phyloP scores from a whole-genome alignment of 192 early-diverging fungal species.

The Backusella liffmaniae region DNA sequence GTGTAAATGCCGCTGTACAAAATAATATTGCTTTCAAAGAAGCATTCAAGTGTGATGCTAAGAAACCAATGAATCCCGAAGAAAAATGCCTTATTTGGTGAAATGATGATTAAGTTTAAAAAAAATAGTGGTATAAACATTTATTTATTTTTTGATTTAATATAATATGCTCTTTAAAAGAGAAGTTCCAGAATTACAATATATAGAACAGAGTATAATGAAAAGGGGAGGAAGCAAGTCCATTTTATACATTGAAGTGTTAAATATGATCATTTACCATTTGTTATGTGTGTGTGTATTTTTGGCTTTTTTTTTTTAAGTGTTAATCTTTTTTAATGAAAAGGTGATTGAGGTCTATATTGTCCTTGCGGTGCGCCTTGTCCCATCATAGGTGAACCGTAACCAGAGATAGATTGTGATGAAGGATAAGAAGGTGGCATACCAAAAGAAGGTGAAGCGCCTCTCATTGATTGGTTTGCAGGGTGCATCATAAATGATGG shows the following conservation, averaged over 20 bases:
- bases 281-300: neutral
- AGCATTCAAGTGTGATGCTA: slow-evolving; percentile 58
- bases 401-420: neutral
- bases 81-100: slow-evolving; percentile 50
- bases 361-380: neutral
- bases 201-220: slow-evolving; percentile 5
- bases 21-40: slow-evolving; percentile 66
- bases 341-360: slow-evolving; percentile 12
- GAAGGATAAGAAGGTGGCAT: neutral
- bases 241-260: slow-evolving; percentile 1
- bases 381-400: slow-evolving; percentile 7
- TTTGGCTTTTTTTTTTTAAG: neutral
- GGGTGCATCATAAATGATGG: slow-evolving; percentile 12
- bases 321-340: slow-evolving; percentile 1
- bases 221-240: neutral
- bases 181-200: slow-evolving; percentile 4
- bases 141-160: slow-evolving; percentile 14
- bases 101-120: neutral
- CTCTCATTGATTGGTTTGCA: slow-evolving; percentile 2
- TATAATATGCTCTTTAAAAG: neutral
- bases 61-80: slow-evolving; percentile 62
- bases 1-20: slow-evolving; percentile 64
- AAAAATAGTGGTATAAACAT: slow-evolving; percentile 3
- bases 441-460: neutral
- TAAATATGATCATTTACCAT: neutral